Conservation (phyloP, 352 stramenopile species). For the Phytophthora quininea region DNA sequence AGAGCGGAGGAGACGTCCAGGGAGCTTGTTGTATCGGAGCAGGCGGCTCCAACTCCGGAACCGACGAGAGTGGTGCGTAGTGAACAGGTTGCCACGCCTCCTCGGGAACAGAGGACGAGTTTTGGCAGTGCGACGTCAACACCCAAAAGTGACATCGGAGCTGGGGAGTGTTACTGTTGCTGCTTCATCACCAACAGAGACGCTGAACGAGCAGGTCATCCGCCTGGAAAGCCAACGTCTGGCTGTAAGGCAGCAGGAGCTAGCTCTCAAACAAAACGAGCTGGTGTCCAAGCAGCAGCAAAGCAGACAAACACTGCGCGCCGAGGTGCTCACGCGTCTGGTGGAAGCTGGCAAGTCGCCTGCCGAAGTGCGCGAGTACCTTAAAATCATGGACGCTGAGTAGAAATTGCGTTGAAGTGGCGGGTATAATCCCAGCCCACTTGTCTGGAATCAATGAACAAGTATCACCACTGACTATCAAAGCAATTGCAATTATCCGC, state of each 20-base stretch:
- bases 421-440: no score
- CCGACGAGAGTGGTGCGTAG: background rate
- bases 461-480: background rate
- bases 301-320: slow-evolving; percentile 34
- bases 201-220: slow-evolving; percentile 18
- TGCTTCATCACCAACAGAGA: background rate
- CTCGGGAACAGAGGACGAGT: slow-evolving; percentile 4
- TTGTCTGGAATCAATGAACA: background rate
- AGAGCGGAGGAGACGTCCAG: background rate
- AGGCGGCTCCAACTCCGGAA: background rate
- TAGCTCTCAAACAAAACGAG: slow-evolving; percentile 49
- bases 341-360: slow-evolving; percentile 39
- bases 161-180: background rate
- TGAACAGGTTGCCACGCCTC: slow-evolving; percentile 4
- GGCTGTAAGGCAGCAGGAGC: slow-evolving; percentile 46
- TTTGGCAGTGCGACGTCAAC: slow-evolving; percentile 6
- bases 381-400: slow-evolving; percentile 34
- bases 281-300: slow-evolving; percentile 43
- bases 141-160: background rate
- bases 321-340: slow-evolving; percentile 31
- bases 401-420: background rate
- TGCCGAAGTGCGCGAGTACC: slow-evolving; percentile 37
- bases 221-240: slow-evolving; percentile 49
- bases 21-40: background rate
- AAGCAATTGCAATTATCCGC: background rate